Conservation (phyloP, 371 early-diverging fungal genomes). For the Mucor plumbeus region DNA sequence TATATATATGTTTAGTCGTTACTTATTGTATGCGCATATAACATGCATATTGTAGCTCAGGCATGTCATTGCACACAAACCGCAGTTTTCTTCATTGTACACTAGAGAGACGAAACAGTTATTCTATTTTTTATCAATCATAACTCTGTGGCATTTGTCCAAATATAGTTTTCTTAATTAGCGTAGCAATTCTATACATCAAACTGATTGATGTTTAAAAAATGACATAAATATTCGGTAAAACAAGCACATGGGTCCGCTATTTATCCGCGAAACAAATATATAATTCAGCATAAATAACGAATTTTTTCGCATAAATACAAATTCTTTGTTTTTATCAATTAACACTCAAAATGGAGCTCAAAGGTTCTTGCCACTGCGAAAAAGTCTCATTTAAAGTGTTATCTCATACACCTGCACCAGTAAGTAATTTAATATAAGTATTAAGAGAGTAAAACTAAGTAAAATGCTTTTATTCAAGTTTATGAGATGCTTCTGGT, state of each 20-base stretch:
- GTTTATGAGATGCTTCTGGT: slow-evolving; percentile 59
- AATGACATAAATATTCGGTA: no score
- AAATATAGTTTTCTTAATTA: no score
- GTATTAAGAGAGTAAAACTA: not conserved
- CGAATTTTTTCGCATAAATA: not conserved
- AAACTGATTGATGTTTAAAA: no score
- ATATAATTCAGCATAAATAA: no score
- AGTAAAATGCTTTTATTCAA: slow-evolving; percentile 7
- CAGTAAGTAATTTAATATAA: slow-evolving; percentile 33
- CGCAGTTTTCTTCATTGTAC: not conserved
- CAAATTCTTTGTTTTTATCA: not conserved
- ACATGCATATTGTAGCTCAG: not conserved
- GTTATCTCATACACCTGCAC: slow-evolving; percentile 41
- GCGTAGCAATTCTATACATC: no score
- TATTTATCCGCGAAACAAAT: no score
- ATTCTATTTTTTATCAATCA: no score
- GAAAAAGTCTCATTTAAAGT: slow-evolving; percentile 49
- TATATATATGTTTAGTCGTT: not conserved
- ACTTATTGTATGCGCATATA: not conserved
- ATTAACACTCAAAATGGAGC: slow-evolving; percentile 38
- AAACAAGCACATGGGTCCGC: no score
- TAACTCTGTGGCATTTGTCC: no score
- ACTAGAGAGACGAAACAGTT: not conserved
- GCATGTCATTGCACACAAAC: not conserved
- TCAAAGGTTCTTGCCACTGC: slow-evolving; percentile 59